Percentiles rank a stretch among this genome's conserved stretches.
Evolutionary conservation across 352 stramenopile genomes (phyloP).

Genomic region (Pythium dissotocum): DNA sequence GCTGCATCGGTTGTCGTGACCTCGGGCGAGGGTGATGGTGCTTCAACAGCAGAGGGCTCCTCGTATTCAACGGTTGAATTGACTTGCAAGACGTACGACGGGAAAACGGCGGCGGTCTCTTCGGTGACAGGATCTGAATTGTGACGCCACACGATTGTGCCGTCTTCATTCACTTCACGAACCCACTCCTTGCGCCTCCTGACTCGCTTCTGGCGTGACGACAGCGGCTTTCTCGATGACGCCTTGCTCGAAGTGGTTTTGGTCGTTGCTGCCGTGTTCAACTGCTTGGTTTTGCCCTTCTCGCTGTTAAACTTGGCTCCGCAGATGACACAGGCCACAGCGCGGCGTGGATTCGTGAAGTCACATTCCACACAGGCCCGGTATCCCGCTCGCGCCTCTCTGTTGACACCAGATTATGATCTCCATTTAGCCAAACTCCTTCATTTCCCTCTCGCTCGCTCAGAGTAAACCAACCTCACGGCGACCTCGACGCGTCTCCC

Average conservation of each 20-base stretch:
- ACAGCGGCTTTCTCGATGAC: neutral
- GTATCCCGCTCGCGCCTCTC: conserved; percentile 20
- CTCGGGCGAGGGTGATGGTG: neutral
- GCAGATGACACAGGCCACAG: conserved; percentile 24
- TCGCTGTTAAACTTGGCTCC: conserved; percentile 6
- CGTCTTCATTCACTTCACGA: conserved; percentile 9
- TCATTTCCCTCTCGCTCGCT: neutral
- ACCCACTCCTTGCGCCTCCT: conserved; percentile 23
- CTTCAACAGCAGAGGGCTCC: neutral
- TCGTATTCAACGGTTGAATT: neutral
- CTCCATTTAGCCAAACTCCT: neutral
- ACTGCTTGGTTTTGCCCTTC: conserved; percentile 11
- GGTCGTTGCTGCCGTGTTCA: neutral
- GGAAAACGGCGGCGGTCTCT: neutral
- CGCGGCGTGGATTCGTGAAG: conserved; percentile 27
- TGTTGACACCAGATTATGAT: neutral
- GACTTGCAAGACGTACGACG: conserved; percentile 13
- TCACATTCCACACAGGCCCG: conserved; percentile 21
- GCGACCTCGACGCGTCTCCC: conserved; percentile 24
- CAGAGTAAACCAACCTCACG: conserved; percentile 30
- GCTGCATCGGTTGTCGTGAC: too few relatives aligned
- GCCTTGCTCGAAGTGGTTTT: neutral
- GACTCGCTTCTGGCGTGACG: conserved; percentile 21
- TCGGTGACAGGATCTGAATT: neutral
- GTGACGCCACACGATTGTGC: conserved; percentile 19